Conservation (phyloP, 2,329 filamentous ascomycete genomes). For the Neofusicoccum sp. region DNA sequence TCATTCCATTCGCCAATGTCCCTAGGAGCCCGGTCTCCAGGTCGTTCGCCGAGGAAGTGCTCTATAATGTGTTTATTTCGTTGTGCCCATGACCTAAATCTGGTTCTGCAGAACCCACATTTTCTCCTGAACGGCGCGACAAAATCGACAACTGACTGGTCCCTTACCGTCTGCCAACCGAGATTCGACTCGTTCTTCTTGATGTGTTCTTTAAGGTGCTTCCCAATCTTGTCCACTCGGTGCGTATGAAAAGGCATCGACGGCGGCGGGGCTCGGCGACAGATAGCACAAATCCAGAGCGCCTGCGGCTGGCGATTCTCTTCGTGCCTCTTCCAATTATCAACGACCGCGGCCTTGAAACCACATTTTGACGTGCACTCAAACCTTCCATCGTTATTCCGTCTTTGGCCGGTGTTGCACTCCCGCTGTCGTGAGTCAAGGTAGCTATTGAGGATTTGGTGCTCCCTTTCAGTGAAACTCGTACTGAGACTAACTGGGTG, state of each 20-base stretch:
- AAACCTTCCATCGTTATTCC: background rate
- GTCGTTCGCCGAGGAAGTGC: background rate
- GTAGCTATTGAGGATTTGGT: background rate
- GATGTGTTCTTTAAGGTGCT: background rate
- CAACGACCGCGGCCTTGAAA: background rate
- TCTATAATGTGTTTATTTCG: background rate
- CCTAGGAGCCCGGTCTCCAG: background rate
- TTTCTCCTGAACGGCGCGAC: background rate
- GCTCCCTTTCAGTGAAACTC: too few relatives aligned
- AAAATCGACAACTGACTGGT: background rate
- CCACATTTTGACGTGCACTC: background rate
- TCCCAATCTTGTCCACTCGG: background rate
- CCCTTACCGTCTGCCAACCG: background rate
- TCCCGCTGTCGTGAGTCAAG: background rate
- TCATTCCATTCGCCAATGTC: background rate
- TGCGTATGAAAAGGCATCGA: background rate
- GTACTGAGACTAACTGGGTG: too few relatives aligned
- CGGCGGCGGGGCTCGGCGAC: background rate
- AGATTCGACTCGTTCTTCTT: background rate
- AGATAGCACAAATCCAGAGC: background rate
- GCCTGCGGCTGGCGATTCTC: background rate
- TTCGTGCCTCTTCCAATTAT: background rate
- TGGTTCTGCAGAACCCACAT: background rate
- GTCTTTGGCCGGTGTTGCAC: background rate
- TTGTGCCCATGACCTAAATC: background rate